Evolutionary conservation across 257 asterid genomes (phyloP).

Genomic region (Oldenlandia corymbosa): DNA sequence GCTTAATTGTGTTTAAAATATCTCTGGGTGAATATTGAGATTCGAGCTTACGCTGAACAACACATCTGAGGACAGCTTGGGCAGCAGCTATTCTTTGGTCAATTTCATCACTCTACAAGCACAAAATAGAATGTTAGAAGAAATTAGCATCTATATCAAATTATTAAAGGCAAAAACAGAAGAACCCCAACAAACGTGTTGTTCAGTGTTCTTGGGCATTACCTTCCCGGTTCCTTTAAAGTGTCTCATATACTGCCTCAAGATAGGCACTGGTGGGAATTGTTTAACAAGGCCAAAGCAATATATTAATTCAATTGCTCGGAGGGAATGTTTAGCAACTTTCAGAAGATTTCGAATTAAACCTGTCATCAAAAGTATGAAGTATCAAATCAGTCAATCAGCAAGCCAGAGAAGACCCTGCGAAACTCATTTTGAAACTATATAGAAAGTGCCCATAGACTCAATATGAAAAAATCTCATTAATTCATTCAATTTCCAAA

Average conservation of each 20-base stretch:
- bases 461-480: background rate
- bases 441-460: background rate
- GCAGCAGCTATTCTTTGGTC: constrained; percentile 16
- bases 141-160: background rate
- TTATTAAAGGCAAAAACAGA: constrained; percentile 5
- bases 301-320: constrained; percentile 17
- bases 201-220: background rate
- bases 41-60: constrained; percentile 21
- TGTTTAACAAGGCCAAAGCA: constrained; percentile 21
- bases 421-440: background rate
- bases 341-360: constrained; percentile 14
- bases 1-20: constrained; percentile 10
- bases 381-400: background rate
- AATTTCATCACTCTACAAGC: constrained; percentile 18
- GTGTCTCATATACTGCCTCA: constrained; percentile 14
- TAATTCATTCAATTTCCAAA: background rate
- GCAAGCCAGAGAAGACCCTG: background rate
- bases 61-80: constrained; percentile 20
- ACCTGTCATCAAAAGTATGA: constrained; percentile 12
- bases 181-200: constrained; percentile 16
- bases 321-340: constrained; percentile 5
- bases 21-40: constrained; percentile 12
- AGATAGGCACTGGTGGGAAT: constrained; percentile 19
- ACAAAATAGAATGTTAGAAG: background rate
- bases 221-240: background rate